A percentile compares a stretch with the other conserved stretches of the same genome.
Conservation (phyloP, 1,284 basidiomycete genomes). For the Moniliophthora roreri region DNA sequence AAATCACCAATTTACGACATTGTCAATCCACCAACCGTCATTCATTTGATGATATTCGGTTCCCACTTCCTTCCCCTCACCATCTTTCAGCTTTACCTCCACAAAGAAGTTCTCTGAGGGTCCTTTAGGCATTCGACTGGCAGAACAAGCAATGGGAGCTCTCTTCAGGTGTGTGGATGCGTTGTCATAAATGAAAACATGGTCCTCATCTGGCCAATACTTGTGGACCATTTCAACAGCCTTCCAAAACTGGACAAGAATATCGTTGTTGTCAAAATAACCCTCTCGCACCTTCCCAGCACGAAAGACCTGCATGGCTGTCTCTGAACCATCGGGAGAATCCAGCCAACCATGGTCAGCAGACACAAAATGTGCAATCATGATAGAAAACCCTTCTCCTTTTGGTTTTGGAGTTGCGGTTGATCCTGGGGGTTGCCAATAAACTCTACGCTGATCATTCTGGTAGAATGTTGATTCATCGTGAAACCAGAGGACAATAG, state of each 20-base stretch:
- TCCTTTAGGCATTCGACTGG: constrained; percentile 18
- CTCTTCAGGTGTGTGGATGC: constrained; percentile 23
- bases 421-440: constrained; percentile 23
- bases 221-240: constrained; percentile 25
- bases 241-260: constrained; percentile 19
- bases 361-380: constrained; percentile 29
- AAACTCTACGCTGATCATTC: constrained; percentile 20
- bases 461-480: constrained; percentile 30
- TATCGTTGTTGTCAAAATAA: constrained; percentile 23
- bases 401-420: constrained; percentile 23
- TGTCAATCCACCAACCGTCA: too few species aligned
- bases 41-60: too few species aligned
- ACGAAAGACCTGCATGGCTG: constrained; percentile 19
- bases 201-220: constrained; percentile 18
- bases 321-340: too few species aligned
- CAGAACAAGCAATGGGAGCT: constrained; percentile 22
- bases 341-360: constrained; percentile 26
- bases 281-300: constrained; percentile 26
- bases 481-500: constrained; percentile 26
- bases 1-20: too few species aligned
- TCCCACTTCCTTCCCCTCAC: neutral
- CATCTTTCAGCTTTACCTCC: neutral
- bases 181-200: constrained; percentile 27
- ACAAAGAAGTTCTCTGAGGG: neutral
- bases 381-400: constrained; percentile 29